phyloP scores from a whole-genome alignment of 78 protist genomes.

The Guillardia theta region DNA sequence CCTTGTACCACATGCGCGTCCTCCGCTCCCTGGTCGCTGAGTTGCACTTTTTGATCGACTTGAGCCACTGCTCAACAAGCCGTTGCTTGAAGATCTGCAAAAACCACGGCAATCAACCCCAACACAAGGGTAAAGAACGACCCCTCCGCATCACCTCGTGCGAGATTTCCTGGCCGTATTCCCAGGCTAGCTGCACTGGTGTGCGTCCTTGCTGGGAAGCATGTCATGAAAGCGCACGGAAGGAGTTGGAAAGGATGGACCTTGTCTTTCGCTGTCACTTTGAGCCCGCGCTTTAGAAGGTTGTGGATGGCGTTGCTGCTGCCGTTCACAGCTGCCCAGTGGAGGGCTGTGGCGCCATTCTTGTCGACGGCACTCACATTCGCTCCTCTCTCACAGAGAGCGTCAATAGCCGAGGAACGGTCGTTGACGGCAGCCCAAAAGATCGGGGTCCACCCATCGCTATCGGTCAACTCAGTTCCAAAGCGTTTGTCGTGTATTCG shows the following conservation, averaged over 20 bases:
- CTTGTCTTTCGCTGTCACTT: not conserved
- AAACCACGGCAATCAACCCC: too few species aligned
- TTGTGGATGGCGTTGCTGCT: not conserved
- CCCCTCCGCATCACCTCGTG: not conserved
- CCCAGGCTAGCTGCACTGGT: not conserved
- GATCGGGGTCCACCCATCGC: too few species aligned
- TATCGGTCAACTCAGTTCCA: too few species aligned
- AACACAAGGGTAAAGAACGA: too few species aligned
- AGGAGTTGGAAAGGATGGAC: not conserved
- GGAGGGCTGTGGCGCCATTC: not conserved
- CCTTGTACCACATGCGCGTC: too few species aligned
- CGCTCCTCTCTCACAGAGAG: not conserved
- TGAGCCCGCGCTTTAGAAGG: not conserved
- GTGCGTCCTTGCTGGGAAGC: not conserved
- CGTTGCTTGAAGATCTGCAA: too few species aligned
- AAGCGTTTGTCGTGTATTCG: too few species aligned
- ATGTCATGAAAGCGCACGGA: not conserved
- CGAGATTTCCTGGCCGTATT: not conserved
- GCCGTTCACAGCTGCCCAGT: not conserved
- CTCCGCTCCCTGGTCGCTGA: too few species aligned
- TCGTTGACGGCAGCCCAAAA: too few species aligned
- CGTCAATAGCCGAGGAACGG: too few species aligned
- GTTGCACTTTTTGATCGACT: too few species aligned
- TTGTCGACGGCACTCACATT: not conserved
- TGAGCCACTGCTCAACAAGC: too few species aligned